Evolutionary conservation across 1,284 basidiomycete species (phyloP).

Genomic region (Papiliotrema flavescens): DNA sequence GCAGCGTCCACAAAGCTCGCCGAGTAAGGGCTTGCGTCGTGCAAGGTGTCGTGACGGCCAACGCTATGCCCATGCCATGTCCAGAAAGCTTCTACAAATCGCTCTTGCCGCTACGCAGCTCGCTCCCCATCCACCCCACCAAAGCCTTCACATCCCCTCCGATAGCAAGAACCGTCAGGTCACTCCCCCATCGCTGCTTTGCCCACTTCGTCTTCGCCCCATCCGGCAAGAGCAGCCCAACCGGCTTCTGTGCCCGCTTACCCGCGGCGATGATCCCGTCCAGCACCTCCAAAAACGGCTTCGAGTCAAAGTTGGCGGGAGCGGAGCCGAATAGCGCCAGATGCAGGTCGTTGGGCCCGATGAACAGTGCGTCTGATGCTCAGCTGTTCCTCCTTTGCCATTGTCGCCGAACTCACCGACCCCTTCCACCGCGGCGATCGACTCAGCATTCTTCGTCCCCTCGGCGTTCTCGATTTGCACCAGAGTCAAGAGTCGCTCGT

Average conservation of each 20-base stretch:
- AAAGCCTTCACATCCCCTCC: slow-evolving; percentile 12
- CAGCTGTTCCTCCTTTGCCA: neutral
- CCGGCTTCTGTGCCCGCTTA: slow-evolving; percentile 29
- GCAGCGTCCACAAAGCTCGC: too few relatives aligned
- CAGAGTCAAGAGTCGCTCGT: slow-evolving; percentile 29
- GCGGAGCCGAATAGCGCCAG: slow-evolving; percentile 34
- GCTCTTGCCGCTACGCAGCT: neutral
- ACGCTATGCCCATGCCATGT: neutral
- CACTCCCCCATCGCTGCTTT: slow-evolving; percentile 10
- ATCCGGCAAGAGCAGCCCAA: slow-evolving; percentile 27
- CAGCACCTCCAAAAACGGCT: slow-evolving; percentile 29
- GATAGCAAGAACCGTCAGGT: slow-evolving; percentile 10
- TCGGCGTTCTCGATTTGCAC: slow-evolving; percentile 38
- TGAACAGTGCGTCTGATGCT: slow-evolving; percentile 30
- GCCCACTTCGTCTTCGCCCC: slow-evolving; percentile 13
- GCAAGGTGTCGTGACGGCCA: too few relatives aligned
- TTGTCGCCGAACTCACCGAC: slow-evolving; percentile 22
- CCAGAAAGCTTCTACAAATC: neutral
- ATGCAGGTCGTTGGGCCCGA: slow-evolving; percentile 42
- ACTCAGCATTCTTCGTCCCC: slow-evolving; percentile 35
- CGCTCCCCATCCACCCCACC: slow-evolving; percentile 5
- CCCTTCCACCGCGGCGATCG: slow-evolving; percentile 31
- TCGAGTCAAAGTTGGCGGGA: slow-evolving; percentile 31
- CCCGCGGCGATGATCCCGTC: slow-evolving; percentile 30
- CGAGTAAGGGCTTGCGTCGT: too few relatives aligned